Percentiles rank a stretch among this genome's conserved stretches.
These are phyloP conservation scores for Paragyromitra xinjiangensis DNA, from an alignment of 495 filamentous ascomycete species.

Conservation along the genomic window DNA sequence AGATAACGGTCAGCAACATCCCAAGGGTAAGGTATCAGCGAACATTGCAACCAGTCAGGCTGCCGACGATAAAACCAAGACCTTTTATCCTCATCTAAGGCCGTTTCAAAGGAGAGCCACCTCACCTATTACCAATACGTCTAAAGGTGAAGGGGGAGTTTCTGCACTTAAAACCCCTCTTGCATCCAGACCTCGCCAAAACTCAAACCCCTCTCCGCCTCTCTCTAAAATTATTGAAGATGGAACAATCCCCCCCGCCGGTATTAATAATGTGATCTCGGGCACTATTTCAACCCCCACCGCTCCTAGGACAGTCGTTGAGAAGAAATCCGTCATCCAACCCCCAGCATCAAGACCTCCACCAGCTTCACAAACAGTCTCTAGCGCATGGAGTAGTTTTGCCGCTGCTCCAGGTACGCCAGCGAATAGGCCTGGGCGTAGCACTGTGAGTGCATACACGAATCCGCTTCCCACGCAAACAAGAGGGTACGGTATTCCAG, in stretches of 20 bases:
- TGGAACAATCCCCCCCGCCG: background rate
- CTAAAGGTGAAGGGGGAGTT: background rate
- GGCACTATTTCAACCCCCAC: background rate
- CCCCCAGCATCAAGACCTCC: background rate
- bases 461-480: background rate
- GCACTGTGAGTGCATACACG: background rate
- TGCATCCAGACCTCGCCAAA: background rate
- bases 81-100: background rate
- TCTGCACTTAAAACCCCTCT: background rate
- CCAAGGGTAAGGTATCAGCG: background rate
- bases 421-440: background rate
- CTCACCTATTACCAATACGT: too few relatives aligned
- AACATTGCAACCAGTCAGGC: background rate
- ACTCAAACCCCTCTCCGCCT: background rate
- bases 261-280: background rate
- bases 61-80: background rate
- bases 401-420: background rate
- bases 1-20: background rate
- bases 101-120: too few relatives aligned
- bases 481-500: background rate
- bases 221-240: background rate
- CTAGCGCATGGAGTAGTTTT: background rate
- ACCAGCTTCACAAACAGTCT: background rate
- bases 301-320: background rate
- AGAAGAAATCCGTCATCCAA: background rate